Evolutionary conservation across 2,329 filamentous ascomycete species (phyloP), one percentile per base, ranked within the genome.

Genomic region (Fusarium sororula): DNA sequence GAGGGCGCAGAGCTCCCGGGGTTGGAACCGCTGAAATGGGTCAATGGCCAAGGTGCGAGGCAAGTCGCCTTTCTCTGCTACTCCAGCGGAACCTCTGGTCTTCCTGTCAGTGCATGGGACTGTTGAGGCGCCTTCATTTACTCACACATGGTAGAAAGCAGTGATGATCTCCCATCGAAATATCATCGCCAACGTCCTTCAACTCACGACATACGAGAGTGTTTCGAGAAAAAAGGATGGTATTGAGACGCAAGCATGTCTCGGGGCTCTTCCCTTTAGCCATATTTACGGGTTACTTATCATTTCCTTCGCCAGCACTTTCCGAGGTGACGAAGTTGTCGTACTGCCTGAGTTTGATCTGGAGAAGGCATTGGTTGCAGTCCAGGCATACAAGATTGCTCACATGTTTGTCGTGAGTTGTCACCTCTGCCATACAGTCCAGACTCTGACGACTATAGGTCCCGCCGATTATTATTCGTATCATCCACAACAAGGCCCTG

Each of bases 171-270:
- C 47, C 20, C 47, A 50, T 13, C 3, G 28, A n/a, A 50, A 30
- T 3, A n/a, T 50, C 5, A 50, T 50, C 28, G 47, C 47, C 5
- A 50, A 50, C 5, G 20, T 30, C 7, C 47, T 30, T 5, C 47
- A 50, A 3, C 47, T 50, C 20, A 50, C 28, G 0, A 30, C 28
- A 2, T 50, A 50, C 2, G 28, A 30, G 14, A 50, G 28, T 3
- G 20, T 50, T 30, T 50, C 45, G 0, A 0, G 28, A 0, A 0
- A 22, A 14, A 50, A 50, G 1, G 20, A 50, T n/a, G 28, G 20
- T 3, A 50, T 50, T 3, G 20, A 30, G 10, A 50, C 47, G 3
- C 47, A 50, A 18, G 47, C 28, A 12, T 50, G 28, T 0, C 47
- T 50, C 0, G 47, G 47, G 0, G 47, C 47, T 30, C 47, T 50